These are phyloP conservation scores for Oldenlandia corymbosa DNA, from an alignment of 257 asterid genomes.

Conservation along the genomic window DNA sequence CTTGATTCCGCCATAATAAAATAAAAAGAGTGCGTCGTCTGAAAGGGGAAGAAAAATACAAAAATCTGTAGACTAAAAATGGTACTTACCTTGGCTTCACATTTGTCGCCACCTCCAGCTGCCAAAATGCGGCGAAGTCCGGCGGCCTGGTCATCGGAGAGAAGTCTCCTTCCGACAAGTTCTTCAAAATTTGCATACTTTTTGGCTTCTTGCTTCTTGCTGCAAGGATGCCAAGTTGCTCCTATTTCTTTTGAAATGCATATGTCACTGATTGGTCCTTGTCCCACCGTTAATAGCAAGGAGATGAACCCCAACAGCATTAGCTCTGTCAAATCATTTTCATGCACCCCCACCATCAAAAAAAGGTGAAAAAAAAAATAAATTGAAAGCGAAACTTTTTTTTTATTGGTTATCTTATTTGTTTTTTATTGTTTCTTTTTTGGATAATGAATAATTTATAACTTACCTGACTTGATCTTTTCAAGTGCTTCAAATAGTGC, in stretches of 20 bases:
- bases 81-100: conserved; percentile 66
- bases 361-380: no score
- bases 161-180: conserved; percentile 50
- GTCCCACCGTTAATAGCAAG: conserved; percentile 64
- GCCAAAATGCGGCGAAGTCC: conserved; percentile 58
- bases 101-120: conserved; percentile 42
- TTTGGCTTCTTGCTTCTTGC: conserved; percentile 34
- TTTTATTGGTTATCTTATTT: neutral
- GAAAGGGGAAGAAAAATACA: neutral
- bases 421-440: no score
- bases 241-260: conserved; percentile 54
- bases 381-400: neutral
- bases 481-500: conserved; percentile 79
- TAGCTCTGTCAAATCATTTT: conserved; percentile 40
- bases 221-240: conserved; percentile 83
- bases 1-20: no score
- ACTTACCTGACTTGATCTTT: conserved; percentile 75
- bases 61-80: no score
- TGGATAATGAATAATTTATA: no score
- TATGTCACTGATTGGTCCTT: conserved; percentile 49
- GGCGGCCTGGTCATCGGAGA: conserved; percentile 1
- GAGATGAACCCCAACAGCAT: conserved; percentile 95
- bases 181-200: conserved; percentile 22
- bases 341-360: no score
- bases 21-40: no score